A percentile compares a stretch with the other conserved stretches of the same genome.
These are phyloP conservation scores for Thalia dealbata DNA, from an alignment of 176 grass and related monocot genomes.

Conservation along the genomic window DNA sequence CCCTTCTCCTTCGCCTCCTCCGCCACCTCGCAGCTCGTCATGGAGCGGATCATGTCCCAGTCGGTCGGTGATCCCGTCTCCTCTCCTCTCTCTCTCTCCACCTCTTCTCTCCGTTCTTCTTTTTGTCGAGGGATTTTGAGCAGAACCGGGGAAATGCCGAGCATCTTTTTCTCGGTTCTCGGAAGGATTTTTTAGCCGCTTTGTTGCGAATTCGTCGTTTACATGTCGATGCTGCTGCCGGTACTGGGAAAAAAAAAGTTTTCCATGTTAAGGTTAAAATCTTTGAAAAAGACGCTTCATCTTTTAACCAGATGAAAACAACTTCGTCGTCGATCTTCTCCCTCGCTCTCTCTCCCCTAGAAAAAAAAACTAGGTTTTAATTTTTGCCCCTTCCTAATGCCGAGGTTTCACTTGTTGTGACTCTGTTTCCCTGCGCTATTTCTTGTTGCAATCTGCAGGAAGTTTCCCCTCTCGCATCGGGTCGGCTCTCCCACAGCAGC, in stretches of 20 bases:
- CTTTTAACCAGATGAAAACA: not conserved
- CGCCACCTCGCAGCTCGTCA: conserved; percentile 76
- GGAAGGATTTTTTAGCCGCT: not conserved
- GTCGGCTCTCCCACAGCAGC: conserved; percentile 95
- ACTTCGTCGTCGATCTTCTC: not conserved
- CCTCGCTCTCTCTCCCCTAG: not conserved
- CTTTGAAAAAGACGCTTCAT: not conserved
- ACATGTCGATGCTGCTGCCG: too few relatives aligned
- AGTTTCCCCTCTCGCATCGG: conserved; percentile 83
- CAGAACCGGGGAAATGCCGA: not conserved
- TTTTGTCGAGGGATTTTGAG: not conserved
- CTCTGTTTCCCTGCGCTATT: not conserved
- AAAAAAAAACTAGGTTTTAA: not conserved
- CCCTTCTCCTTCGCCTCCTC: conserved; percentile 90
- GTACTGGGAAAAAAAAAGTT: too few relatives aligned
- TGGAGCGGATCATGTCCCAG: conserved; percentile 87
- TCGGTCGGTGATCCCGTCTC: conserved; percentile 32
- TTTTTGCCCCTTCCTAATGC: not conserved
- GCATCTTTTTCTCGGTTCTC: not conserved
- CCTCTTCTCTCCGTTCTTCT: not conserved
- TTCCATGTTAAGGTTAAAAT: too few relatives aligned
- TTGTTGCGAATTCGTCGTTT: not conserved
- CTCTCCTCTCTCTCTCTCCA: not conserved
- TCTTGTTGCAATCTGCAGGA: conserved; percentile 26
- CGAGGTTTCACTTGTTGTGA: conserved; percentile 6